Conservation (phyloP, 495 filamentous ascomycete species). For the Penicillium atrosanguineum region DNA sequence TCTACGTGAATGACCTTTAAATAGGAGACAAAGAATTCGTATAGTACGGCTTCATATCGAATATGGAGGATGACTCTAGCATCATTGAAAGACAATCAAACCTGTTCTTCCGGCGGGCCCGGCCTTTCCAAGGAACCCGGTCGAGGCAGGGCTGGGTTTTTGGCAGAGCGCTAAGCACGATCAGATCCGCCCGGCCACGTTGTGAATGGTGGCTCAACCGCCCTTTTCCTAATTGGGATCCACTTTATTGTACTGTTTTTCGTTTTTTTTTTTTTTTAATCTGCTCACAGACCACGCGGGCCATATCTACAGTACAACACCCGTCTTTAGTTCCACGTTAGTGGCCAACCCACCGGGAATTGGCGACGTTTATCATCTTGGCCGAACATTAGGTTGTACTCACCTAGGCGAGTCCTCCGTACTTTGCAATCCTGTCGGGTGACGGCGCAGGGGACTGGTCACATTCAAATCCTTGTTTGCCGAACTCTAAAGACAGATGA, state of each 20-base stretch:
- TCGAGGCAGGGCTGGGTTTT: slow-evolving; percentile 13
- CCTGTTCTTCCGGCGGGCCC: slow-evolving; percentile 16
- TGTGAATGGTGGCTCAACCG: slow-evolving; percentile 32
- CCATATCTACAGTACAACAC: slow-evolving; percentile 11
- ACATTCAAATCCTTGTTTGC: slow-evolving; percentile 16
- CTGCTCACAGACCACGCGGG: slow-evolving; percentile 15
- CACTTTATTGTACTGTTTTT: slow-evolving; percentile 3
- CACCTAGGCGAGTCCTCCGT: background rate
- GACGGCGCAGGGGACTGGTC: slow-evolving; percentile 15
- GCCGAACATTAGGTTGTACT: no score
- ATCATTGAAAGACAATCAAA: slow-evolving; percentile 3
- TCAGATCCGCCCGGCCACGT: slow-evolving; percentile 35
- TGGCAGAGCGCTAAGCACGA: slow-evolving; percentile 32
- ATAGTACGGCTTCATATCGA: background rate
- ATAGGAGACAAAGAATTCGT: background rate
- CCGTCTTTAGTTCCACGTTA: slow-evolving; percentile 6
- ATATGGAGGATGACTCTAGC: no score
- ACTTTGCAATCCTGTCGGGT: background rate
- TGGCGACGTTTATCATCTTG: slow-evolving; percentile 2
- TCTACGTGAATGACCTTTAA: background rate
- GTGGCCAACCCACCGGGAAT: slow-evolving; percentile 12
- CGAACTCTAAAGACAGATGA: background rate
- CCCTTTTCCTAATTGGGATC: slow-evolving; percentile 23
- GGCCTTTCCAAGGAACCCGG: slow-evolving; percentile 4
- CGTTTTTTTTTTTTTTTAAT: slow-evolving; percentile 6